Base-by-base conservation (phyloP, 1,139 yeast species). In the Scheffersomyces illinoinensis region DNA sequence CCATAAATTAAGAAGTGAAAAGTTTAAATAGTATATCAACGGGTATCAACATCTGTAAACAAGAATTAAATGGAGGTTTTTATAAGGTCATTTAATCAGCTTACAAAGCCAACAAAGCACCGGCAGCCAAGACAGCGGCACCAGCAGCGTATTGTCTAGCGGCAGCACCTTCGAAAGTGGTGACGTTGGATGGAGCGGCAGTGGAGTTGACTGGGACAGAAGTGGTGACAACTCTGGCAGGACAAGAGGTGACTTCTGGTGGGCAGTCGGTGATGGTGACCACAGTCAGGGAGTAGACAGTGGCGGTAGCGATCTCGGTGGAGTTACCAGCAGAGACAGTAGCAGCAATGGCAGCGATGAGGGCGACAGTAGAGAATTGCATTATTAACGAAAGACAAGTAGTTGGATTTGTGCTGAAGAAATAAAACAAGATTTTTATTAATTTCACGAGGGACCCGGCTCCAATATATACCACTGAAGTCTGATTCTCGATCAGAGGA, bases 51-150 rank as follows among this genome's bases (percentile, higher is more conserved):
- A 21, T 48, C 51, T 17, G 19, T 48, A 48, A 48, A 20, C n/a
- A 48, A 48, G 21, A 8, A 24, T 48, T 48, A 24, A 20, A 48
- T 48, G 51, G 20, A 33, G 12, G 43, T 33, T 33, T 33, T 12
- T 33, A 33, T 33, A 33, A 33, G 43, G 17, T 10, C 51, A 48
- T 48, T 48, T 48, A 48, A 24, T 48, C 51, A 59, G 59, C 74
- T 79, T 79, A 80, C 73, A 80, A 78, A 76, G 83, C 83, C 72
- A 80, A 78, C 72, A 79, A 77, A 76, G 83, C 84, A 77, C 83
- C 84, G 61, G 84, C 84, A 72, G 81, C 82, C 68, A 79, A 70
- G 69, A 82, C 84, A 69, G 78, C 83, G 69, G 78, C 79, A 77
- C 83, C 84, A 65, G 76, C 82, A 59, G 72, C 75, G 71, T 57